Evolutionary conservation across 192 early-diverging fungal species (phyloP).

Genomic region (Chytriomyces confervae): DNA sequence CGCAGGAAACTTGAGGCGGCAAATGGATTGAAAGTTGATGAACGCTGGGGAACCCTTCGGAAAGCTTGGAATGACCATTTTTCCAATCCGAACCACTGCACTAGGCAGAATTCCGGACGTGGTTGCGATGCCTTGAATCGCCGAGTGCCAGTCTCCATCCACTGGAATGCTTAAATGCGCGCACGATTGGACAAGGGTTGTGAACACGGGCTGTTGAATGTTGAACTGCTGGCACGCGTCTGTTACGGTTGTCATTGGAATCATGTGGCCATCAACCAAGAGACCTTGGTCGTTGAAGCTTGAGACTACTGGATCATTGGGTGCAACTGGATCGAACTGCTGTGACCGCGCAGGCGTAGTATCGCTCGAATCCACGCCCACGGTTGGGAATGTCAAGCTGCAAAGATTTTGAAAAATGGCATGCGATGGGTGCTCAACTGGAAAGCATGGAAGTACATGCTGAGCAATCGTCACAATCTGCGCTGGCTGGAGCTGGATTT

Average conservation of each 20-base stretch:
- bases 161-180: background rate
- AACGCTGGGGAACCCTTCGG: background rate
- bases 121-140: too few species aligned
- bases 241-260: background rate
- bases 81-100: background rate
- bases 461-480: background rate
- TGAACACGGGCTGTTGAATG: background rate
- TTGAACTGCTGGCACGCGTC: background rate
- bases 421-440: background rate
- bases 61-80: background rate
- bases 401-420: background rate
- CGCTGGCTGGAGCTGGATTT: background rate
- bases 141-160: background rate
- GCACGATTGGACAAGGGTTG: background rate
- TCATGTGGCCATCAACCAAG: background rate
- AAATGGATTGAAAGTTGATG: background rate
- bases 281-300: background rate
- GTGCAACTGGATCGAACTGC: background rate
- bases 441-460: background rate
- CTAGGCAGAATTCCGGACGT: too few species aligned
- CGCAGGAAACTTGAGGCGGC: background rate
- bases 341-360: background rate
- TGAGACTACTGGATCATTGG: background rate
- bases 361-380: background rate
- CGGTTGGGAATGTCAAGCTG: background rate